Conservation (phyloP, 179 eudicot species). For the Spergularia azorica region DNA sequence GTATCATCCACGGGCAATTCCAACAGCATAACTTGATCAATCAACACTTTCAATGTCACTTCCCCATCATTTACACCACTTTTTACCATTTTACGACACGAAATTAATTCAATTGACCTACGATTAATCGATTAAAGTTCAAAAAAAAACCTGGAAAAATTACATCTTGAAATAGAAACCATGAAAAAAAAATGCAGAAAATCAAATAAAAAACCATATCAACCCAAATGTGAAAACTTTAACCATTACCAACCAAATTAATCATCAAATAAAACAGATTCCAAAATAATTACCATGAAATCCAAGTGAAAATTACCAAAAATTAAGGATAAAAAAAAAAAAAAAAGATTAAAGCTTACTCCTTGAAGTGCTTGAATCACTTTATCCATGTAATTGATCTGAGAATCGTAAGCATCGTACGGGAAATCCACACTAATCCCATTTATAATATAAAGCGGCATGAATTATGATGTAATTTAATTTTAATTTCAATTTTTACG, state of each 20-base stretch:
- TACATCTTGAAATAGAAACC: not conserved
- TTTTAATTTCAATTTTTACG: not conserved
- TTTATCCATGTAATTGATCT: conserved; percentile 91
- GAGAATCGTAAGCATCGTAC: conserved; percentile 86
- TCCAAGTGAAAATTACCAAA: not conserved
- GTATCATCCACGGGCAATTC: not conserved
- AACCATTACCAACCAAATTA: not conserved
- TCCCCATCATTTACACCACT: not conserved
- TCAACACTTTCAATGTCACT: not conserved
- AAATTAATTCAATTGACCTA: not conserved
- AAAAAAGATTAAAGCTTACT: conserved; percentile 33
- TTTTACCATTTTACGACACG: not conserved
- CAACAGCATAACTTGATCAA: not conserved
- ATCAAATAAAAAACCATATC: not conserved
- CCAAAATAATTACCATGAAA: not conserved
- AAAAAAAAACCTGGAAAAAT: no score
- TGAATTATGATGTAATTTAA: conserved; percentile 14
- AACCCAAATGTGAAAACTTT: not conserved
- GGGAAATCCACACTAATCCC: conserved; percentile 92
- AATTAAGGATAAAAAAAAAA: not conserved
- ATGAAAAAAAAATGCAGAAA: not conserved
- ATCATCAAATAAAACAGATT: not conserved
- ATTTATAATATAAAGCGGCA: conserved; percentile 84
- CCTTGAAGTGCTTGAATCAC: conserved; percentile 91
- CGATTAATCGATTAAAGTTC: no score